A percentile compares a stretch with the other conserved stretches of the same genome.
phyloP scores from a whole-genome alignment of 768 basidiomycete genomes.

The Serendipita sp. region DNA sequence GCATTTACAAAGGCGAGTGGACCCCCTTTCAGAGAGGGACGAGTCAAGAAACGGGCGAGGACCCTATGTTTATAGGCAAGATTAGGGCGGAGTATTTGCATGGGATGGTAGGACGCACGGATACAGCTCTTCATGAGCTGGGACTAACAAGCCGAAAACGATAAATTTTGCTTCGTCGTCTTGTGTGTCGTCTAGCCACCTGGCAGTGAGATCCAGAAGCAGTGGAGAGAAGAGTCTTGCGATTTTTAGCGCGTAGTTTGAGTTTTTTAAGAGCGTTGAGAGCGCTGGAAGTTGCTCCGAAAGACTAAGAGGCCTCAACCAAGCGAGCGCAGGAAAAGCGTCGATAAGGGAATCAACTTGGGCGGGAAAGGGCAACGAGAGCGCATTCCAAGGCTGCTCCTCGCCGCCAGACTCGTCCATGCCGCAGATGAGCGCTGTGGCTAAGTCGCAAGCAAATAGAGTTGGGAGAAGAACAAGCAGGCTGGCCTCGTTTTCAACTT shows the following conservation, averaged over 20 bases:
- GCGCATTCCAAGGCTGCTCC: background rate
- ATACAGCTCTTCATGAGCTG: slow-evolving; percentile 18
- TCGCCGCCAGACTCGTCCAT: background rate
- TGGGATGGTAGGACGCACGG: slow-evolving; percentile 29
- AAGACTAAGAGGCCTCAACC: background rate
- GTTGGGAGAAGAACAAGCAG: background rate
- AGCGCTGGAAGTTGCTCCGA: slow-evolving; percentile 35
- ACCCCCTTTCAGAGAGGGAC: slow-evolving; percentile 31
- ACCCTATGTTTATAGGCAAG: slow-evolving; percentile 28
- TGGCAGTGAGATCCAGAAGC: slow-evolving; percentile 59
- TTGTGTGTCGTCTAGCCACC: slow-evolving; percentile 49
- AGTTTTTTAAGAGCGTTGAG: slow-evolving; percentile 42
- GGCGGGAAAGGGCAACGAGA: background rate
- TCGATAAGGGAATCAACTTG: background rate
- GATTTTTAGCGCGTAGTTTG: slow-evolving; percentile 47
- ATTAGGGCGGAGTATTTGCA: slow-evolving; percentile 31
- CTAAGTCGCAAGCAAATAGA: background rate
- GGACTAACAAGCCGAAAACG: slow-evolving; percentile 18
- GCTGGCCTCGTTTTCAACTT: background rate
- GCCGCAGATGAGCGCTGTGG: background rate
- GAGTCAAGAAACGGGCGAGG: slow-evolving; percentile 34
- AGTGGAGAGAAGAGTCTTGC: slow-evolving; percentile 60
- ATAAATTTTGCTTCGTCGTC: slow-evolving; percentile 28
- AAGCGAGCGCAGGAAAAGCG: background rate
- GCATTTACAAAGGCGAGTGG: slow-evolving; percentile 32